A percentile compares a stretch with the other conserved stretches of the same genome.
Conservation (phyloP, 2,329 filamentous ascomycete species). For the Scedosporium aurantiacum region DNA sequence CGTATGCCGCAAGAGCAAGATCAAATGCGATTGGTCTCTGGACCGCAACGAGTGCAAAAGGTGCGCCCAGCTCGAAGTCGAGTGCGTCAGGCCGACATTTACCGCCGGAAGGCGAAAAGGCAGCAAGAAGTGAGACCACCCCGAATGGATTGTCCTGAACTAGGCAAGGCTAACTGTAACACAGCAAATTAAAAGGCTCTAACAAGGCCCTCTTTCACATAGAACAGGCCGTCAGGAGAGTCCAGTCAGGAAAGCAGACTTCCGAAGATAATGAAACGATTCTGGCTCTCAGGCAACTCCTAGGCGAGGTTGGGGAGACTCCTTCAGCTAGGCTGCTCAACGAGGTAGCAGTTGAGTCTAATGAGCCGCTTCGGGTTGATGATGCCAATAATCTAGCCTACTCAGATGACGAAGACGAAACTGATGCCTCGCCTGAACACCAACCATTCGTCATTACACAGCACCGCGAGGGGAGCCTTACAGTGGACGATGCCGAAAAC, state of each 20-base stretch:
- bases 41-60: conserved; percentile 46
- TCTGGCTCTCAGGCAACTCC: conserved; percentile 28
- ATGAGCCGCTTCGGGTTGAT: conserved; percentile 13
- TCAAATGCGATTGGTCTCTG: conserved; percentile 49
- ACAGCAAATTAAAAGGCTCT: conserved; percentile 62
- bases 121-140: conserved; percentile 54
- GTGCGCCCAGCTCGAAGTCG: conserved; percentile 44
- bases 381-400: conserved; percentile 20
- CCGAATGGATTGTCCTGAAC: neutral
- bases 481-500: conserved; percentile 64
- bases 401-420: conserved; percentile 21
- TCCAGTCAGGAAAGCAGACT: conserved; percentile 32
- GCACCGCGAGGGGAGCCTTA: conserved; percentile 37
- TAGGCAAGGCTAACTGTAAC: conserved; percentile 11
- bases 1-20: conserved; percentile 56
- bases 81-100: conserved; percentile 62
- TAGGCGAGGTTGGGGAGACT: conserved; percentile 19
- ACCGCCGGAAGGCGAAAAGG: conserved; percentile 64
- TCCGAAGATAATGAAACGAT: conserved; percentile 35
- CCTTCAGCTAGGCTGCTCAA: neutral
- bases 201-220: conserved; percentile 67
- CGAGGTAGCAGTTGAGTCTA: neutral
- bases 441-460: conserved; percentile 14
- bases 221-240: conserved; percentile 54
- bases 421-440: conserved; percentile 16